Evolutionary conservation across 495 filamentous ascomycete species (phyloP).

Genomic region (Hypoxylon fuscum): DNA sequence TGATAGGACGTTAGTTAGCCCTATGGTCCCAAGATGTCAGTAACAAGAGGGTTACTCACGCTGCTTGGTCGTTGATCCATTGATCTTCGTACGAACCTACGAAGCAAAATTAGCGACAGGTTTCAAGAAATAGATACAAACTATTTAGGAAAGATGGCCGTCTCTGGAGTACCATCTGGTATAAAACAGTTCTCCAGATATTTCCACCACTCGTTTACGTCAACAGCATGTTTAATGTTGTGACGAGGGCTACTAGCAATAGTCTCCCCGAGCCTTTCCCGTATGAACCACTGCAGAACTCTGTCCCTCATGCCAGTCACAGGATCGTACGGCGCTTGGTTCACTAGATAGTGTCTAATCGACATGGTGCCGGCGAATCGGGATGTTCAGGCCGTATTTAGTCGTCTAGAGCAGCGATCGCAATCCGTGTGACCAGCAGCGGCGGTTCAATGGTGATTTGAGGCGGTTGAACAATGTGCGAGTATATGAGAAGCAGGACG

Average conservation of each 20-base stretch:
- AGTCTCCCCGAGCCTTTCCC: slow-evolving; percentile 2
- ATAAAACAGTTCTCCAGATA: neutral
- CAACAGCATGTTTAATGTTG: neutral
- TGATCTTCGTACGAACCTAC: slow-evolving; percentile 54
- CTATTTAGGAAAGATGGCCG: neutral
- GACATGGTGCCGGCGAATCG: neutral
- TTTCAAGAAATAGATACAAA: neutral
- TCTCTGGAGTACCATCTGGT: slow-evolving; percentile 22
- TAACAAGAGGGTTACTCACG: slow-evolving; percentile 40
- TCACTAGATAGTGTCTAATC: neutral
- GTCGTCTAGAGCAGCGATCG: neutral
- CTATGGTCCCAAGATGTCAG: neutral
- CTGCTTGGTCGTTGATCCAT: slow-evolving; percentile 56
- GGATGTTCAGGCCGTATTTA: neutral
- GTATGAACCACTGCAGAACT: slow-evolving; percentile 14
- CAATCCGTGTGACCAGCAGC: slow-evolving; percentile 1
- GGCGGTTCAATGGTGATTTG: neutral
- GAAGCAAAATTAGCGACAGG: slow-evolving; percentile 36
- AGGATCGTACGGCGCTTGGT: neutral
- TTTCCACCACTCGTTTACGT: slow-evolving; percentile 3
- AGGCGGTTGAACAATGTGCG: neutral
- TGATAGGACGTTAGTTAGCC: slow-evolving; percentile 26
- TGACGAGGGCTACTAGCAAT: neutral
- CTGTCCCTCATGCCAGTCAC: neutral
- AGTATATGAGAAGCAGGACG: neutral